Conservation (phyloP, 1,139 yeast genomes). For the Yamadazyma sp. region DNA sequence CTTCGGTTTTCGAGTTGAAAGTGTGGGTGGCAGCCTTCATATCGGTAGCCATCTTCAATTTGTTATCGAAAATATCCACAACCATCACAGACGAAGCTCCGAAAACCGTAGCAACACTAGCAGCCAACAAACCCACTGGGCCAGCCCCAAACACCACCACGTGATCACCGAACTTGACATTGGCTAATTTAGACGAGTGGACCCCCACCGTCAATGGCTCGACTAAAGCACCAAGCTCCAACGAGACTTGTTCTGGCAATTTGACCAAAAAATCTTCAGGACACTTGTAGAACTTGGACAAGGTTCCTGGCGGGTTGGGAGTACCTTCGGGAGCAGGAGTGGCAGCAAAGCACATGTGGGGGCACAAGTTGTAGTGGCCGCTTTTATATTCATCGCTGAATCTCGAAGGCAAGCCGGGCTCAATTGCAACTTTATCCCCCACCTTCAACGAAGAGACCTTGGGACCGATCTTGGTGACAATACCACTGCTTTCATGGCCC, state of each 20-base stretch:
- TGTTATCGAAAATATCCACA: conserved; percentile 61
- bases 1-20: conserved; percentile 53
- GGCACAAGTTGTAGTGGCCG: conserved; percentile 80
- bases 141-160: conserved; percentile 90
- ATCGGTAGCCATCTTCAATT: conserved; percentile 58
- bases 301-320: conserved; percentile 62
- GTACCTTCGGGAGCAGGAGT: conserved; percentile 57
- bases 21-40: conserved; percentile 60
- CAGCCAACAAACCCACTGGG: conserved; percentile 83
- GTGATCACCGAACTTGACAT: conserved; percentile 66
- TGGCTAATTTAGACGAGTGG: conserved; percentile 74
- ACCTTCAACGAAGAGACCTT: conserved; percentile 56
- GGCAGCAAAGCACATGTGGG: conserved; percentile 84
- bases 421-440: conserved; percentile 86
- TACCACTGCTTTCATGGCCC: conserved; percentile 79
- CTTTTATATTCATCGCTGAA: conserved; percentile 70
- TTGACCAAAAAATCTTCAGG: conserved; percentile 87
- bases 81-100: conserved; percentile 75
- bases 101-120: conserved; percentile 75
- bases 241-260: conserved; percentile 71
- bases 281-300: conserved; percentile 65
- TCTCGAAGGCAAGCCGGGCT: conserved; percentile 72
- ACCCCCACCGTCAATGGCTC: conserved; percentile 90
- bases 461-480: conserved; percentile 64
- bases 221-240: conserved; percentile 85